phyloP scores from a whole-genome alignment of 2,329 filamentous ascomycete genomes.

The Chaetomium strumarium region DNA sequence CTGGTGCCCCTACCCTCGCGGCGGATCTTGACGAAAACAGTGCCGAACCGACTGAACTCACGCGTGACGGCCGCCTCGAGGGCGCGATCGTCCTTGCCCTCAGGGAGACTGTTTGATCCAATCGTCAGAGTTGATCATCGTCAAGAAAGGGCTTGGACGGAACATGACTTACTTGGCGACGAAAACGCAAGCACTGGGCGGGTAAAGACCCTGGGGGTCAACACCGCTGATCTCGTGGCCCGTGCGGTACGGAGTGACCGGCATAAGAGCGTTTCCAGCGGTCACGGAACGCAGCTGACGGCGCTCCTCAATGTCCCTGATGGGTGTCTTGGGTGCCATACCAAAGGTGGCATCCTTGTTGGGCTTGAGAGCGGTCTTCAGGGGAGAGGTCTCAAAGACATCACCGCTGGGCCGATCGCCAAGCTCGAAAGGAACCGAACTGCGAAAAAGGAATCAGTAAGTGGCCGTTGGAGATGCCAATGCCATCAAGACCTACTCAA shows the following conservation, averaged over 20 bases:
- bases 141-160: not conserved
- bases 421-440: slow-evolving; percentile 12
- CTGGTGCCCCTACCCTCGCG: slow-evolving; percentile 49
- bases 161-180: slow-evolving; percentile 55
- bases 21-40: slow-evolving; percentile 57
- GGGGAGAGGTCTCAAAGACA: slow-evolving; percentile 11
- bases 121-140: slow-evolving; percentile 3
- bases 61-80: slow-evolving; percentile 48
- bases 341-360: not conserved
- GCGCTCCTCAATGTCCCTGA: not conserved
- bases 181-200: slow-evolving; percentile 55
- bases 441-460: slow-evolving; percentile 2
- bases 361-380: not conserved
- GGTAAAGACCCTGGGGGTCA: slow-evolving; percentile 48
- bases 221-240: slow-evolving; percentile 22
- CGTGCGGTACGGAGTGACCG: slow-evolving; percentile 18
- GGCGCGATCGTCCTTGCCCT: slow-evolving; percentile 42
- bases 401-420: slow-evolving; percentile 15
- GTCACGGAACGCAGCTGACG: slow-evolving; percentile 7
- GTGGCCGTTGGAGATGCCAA: not conserved
- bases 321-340: not conserved
- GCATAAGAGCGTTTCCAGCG: not conserved
- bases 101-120: slow-evolving; percentile 40
- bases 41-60: slow-evolving; percentile 49
- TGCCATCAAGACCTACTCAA: not conserved